Conservation (phyloP, 257 asterid species). For the Solanum peruvianum region DNA sequence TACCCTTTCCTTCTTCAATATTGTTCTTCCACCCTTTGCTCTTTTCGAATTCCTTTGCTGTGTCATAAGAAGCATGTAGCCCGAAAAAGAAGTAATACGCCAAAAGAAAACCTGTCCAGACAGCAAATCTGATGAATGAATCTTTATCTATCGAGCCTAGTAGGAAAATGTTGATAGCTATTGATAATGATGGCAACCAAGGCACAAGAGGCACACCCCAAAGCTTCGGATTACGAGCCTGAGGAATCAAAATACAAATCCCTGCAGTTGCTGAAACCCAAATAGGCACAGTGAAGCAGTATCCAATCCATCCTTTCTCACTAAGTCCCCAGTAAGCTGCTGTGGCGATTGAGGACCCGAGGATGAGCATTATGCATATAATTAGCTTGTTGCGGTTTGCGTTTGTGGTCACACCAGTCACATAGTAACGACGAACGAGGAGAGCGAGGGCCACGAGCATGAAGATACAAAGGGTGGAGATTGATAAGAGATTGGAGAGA, state of each 20-base stretch:
- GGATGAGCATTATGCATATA: constrained; percentile 12
- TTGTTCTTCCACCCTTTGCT: constrained; percentile 5
- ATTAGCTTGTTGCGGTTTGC: constrained; percentile 36
- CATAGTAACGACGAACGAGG: constrained; percentile 41
- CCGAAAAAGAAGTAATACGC: constrained; percentile 41
- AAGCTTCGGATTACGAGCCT: constrained; percentile 33
- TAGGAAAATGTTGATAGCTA: constrained; percentile 46
- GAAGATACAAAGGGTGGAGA: constrained; percentile 52
- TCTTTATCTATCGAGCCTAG: constrained; percentile 42
- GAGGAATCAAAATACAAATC: constrained; percentile 26
- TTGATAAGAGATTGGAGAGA: constrained; percentile 37
- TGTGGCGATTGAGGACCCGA: constrained; percentile 34
- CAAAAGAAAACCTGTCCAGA: constrained; percentile 38
- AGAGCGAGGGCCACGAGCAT: constrained; percentile 50
- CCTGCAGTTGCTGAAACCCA: constrained; percentile 36
- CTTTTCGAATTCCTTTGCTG: constrained; percentile 29
- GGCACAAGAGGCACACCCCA: constrained; percentile 73
- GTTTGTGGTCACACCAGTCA: constrained; percentile 25
- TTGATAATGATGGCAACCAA: constrained; percentile 53
- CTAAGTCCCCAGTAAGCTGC: constrained; percentile 41
- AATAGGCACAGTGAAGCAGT: constrained; percentile 37
- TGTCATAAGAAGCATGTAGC: constrained; percentile 55
- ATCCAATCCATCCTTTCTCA: constrained; percentile 26
- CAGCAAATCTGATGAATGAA: constrained; percentile 34
- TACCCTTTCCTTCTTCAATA: constrained; percentile 23